These are phyloP conservation scores for Kernera saxatilis DNA, from an alignment of 345 rosid genomes.

Conservation along the genomic window DNA sequence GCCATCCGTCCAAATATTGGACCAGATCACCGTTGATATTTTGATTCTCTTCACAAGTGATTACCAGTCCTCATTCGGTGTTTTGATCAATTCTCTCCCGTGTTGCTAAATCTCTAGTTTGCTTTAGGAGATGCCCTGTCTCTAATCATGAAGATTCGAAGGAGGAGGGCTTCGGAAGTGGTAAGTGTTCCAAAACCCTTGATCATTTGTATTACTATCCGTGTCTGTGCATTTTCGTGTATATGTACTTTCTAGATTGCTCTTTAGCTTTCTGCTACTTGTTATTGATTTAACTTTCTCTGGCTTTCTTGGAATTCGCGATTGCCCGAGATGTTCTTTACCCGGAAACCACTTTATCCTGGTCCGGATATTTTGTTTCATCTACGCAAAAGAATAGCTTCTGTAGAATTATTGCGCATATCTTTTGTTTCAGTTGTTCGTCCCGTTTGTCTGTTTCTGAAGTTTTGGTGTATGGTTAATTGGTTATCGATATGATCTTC, in stretches of 20 bases:
- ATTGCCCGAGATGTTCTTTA: not conserved
- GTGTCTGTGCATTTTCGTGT: constrained; percentile 6
- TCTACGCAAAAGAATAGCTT: not conserved
- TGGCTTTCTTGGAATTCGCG: not conserved
- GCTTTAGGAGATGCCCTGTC: constrained; percentile 47
- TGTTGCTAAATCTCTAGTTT: constrained; percentile 6
- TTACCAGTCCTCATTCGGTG: not conserved
- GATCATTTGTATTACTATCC: not conserved
- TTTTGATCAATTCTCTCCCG: constrained; percentile 49
- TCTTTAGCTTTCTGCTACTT: not conserved
- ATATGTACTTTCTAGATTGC: not conserved
- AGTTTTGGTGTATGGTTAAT: not conserved
- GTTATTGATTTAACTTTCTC: not conserved
- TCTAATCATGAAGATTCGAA: constrained; percentile 67
- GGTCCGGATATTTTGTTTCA: not conserved
- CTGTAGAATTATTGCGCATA: too few species aligned
- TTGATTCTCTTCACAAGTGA: constrained; percentile 12
- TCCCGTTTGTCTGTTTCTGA: not conserved
- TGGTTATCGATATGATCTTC: not conserved
- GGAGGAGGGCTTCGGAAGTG: constrained; percentile 78
- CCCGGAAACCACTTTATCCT: too few species aligned
- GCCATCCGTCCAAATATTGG: constrained; percentile 2
- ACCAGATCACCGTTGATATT: constrained; percentile 29
- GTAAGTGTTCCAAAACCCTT: constrained; percentile 39
- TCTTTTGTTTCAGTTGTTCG: not conserved